Evolutionary conservation across 2,329 filamentous ascomycete species (phyloP).

Genomic region (Venturia effusa): DNA sequence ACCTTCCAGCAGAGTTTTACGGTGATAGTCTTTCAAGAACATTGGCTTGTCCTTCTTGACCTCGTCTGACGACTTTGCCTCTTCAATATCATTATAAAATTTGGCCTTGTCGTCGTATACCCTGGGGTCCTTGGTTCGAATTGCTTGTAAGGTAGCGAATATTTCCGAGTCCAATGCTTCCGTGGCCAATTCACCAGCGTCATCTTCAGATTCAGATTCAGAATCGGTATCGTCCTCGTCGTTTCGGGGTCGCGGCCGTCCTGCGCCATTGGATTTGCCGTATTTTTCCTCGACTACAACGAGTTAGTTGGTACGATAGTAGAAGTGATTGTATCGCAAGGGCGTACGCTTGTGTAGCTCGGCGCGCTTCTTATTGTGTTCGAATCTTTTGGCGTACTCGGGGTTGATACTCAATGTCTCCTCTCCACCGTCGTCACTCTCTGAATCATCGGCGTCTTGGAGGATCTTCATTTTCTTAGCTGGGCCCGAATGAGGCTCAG

Average conservation of each 20-base stretch:
- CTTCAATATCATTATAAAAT: constrained; percentile 63
- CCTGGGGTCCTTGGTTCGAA: constrained; percentile 80
- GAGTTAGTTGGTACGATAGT: constrained; percentile 16
- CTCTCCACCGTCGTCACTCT: constrained; percentile 17
- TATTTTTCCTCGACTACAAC: constrained; percentile 78
- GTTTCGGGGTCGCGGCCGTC: not conserved
- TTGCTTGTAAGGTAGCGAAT: constrained; percentile 73
- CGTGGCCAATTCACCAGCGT: constrained; percentile 77
- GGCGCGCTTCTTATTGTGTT: constrained; percentile 95
- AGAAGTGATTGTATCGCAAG: constrained; percentile 17
- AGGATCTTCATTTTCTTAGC: constrained; percentile 17
- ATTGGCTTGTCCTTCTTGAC: constrained; percentile 70
- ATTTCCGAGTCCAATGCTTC: constrained; percentile 80
- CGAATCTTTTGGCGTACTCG: constrained; percentile 79
- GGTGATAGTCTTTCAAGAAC: constrained; percentile 81
- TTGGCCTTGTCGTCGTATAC: constrained; percentile 72
- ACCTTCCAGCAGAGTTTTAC: constrained; percentile 73
- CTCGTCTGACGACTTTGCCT: constrained; percentile 21
- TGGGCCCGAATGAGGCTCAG: not conserved
- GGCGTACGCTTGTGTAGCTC: constrained; percentile 59
- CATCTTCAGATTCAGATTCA: constrained; percentile 71
- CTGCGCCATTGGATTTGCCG: constrained; percentile 34
- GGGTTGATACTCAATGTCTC: constrained; percentile 67
- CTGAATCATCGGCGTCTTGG: constrained; percentile 22
- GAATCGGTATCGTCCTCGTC: constrained; percentile 38